Base-by-base conservation (phyloP, 2,329 filamentous ascomycete genomes). In the Rhinocladiella similis region DNA sequence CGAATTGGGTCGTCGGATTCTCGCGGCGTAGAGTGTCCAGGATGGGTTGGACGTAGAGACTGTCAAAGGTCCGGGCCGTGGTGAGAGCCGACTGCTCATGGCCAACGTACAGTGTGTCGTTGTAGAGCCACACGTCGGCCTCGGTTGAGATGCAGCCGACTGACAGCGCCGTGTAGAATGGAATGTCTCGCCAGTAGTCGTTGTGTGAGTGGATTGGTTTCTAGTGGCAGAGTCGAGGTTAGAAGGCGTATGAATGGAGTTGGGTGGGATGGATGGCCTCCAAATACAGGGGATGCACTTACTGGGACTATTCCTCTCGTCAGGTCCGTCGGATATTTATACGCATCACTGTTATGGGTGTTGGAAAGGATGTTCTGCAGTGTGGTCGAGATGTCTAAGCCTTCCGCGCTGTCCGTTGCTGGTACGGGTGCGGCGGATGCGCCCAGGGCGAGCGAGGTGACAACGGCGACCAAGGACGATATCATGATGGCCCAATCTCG, bases 1-100 rank as follows among this genome's bases (percentile, higher is more conserved):
- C 66, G 67, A 84, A 86, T 0, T 68, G 70, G 16, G 75, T 77
- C 16, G 64, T 64, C n/a, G 81, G 80, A 63, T 84, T 87, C 64
- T 84, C 79, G 14, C 77, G 76, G 33, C 75, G 70, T 6, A 87
- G 70, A 0, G 83, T 81, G 54, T 77, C 73, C 25, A 84, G 70
- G 52, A 87, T 81, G 2, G 83, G 84, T 27, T 25, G 73, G 73
- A 56, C 73, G 66, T 63, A 77, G 57, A 65, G 76, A 73, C 47
- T 75, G 63, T 49, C 65, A 49, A 78, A 69, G 1, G 75, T 77
- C 14, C 71, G 70, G 20, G 71, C 69, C 3, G 57, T 47, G 2
- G 70, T 74, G 27, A 76, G 59, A 1, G 72, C 65, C 5, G 68
- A 67, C 25, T 63, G 65, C 47, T 69, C 69, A 57, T 78, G 75